Conservation (phyloP, 2,329 filamentous ascomycete species). For the Rhynchosporium secalis region DNA sequence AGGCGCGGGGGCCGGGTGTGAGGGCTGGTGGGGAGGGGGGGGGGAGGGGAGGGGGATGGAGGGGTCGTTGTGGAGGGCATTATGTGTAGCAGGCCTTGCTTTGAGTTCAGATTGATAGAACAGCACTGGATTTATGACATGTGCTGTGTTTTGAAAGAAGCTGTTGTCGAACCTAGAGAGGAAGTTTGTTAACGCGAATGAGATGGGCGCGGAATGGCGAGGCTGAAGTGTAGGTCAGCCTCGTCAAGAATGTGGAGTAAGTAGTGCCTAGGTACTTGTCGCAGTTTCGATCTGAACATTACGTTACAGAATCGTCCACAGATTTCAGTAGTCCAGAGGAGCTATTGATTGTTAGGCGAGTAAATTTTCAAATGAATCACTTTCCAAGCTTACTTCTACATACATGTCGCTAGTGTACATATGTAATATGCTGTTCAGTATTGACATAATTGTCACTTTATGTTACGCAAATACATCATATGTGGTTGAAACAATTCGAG, state of each 20-base stretch:
- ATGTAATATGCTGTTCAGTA: no score
- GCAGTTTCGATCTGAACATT: not conserved
- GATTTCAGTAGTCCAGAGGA: no score
- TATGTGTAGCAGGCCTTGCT: not conserved
- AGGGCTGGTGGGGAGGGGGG: no score
- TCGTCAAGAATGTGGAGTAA: not conserved
- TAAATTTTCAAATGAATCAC: no score
- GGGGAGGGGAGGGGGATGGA: constrained; percentile 19
- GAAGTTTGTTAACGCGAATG: constrained; percentile 20
- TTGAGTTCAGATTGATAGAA: not conserved
- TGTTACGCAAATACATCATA: no score
- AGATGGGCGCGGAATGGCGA: constrained; percentile 1
- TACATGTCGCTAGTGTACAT: no score
- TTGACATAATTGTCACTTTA: no score
- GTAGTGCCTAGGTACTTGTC: not conserved
- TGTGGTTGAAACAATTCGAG: no score
- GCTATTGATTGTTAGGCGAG: no score
- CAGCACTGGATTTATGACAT: not conserved
- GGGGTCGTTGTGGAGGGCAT: constrained; percentile 15
- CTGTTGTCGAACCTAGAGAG: not conserved
- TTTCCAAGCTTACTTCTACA: no score
- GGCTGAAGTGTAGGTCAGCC: constrained; percentile 17
- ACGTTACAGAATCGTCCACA: no score
- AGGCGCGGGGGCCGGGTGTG: constrained; percentile 58
- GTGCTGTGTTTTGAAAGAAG: not conserved